A percentile compares a stretch with the other conserved stretches of the same genome.
These are phyloP conservation scores for Candida gigantensis DNA, from an alignment of 1,139 yeast genomes.

Conservation along the genomic window DNA sequence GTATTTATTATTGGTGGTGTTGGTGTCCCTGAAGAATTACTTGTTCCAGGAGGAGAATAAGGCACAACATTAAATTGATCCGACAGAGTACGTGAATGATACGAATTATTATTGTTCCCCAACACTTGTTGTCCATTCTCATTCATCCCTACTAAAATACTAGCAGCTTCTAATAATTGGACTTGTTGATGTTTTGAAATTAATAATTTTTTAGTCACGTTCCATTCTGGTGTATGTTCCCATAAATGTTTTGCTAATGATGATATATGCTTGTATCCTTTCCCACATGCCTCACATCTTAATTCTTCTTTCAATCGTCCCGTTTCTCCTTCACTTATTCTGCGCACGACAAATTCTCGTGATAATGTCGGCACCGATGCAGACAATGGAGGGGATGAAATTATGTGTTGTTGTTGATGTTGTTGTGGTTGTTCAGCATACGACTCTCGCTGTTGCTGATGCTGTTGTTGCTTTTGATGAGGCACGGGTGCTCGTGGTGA, in stretches of 20 bases:
- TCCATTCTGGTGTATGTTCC: slow-evolving; percentile 93
- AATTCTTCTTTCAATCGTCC: slow-evolving; percentile 81
- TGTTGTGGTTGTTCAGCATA: slow-evolving; percentile 6
- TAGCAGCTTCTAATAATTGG: slow-evolving; percentile 84
- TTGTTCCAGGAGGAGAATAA: slow-evolving; percentile 11
- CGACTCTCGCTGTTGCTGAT: no score
- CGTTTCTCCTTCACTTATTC: slow-evolving; percentile 84
- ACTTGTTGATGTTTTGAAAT: slow-evolving; percentile 93
- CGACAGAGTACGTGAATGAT: slow-evolving; percentile 10
- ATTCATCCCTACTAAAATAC: slow-evolving; percentile 80
- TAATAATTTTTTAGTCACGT: slow-evolving; percentile 72
- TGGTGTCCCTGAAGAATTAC: slow-evolving; percentile 9
- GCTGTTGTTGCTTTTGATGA: no score
- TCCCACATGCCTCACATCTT: slow-evolving; percentile 87
- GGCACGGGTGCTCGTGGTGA: slow-evolving; percentile 2
- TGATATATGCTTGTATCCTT: slow-evolving; percentile 84
- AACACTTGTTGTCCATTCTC: slow-evolving; percentile 29
- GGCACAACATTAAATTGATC: slow-evolving; percentile 8
- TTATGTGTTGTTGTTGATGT: slow-evolving; percentile 1
- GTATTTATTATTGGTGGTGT: slow-evolving; percentile 23
- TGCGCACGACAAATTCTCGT: slow-evolving; percentile 75
- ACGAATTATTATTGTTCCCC: background rate
- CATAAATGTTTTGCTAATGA: slow-evolving; percentile 74
- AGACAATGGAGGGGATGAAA: slow-evolving; percentile 20
- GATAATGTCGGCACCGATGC: slow-evolving; percentile 53